These are phyloP conservation scores for Lactifluus pinguis DNA, from an alignment of 768 basidiomycete genomes.

Conservation along the genomic window DNA sequence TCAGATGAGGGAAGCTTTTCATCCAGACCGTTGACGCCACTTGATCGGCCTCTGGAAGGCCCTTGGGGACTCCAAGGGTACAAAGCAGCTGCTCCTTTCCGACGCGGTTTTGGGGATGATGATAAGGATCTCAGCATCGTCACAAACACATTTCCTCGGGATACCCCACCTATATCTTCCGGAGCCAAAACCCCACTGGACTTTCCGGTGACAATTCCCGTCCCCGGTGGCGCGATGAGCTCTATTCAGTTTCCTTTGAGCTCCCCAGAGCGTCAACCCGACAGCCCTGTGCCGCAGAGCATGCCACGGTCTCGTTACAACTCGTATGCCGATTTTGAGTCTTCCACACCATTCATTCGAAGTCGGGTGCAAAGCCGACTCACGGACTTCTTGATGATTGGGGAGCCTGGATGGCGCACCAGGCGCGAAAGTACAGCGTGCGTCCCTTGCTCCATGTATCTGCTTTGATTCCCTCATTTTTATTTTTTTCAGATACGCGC, in stretches of 20 bases:
- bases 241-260: conserved; percentile 75
- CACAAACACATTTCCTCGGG: conserved; percentile 33
- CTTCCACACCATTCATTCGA: conserved; percentile 68
- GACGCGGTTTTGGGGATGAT: conserved; percentile 65
- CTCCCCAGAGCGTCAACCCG: conserved; percentile 52
- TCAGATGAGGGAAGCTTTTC: conserved; percentile 46
- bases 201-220: conserved; percentile 46
- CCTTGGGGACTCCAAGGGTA: conserved; percentile 29
- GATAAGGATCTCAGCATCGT: conserved; percentile 50
- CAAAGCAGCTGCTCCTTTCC: conserved; percentile 64
- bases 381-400: conserved; percentile 38
- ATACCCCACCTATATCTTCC: conserved; percentile 35
- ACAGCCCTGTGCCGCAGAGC: conserved; percentile 47
- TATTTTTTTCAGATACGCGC: conserved; percentile 53
- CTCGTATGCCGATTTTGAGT: conserved; percentile 66
- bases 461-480: neutral
- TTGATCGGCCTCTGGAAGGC: conserved; percentile 38
- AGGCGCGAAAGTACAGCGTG: conserved; percentile 86
- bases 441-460: conserved; percentile 25
- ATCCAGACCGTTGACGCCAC: conserved; percentile 45
- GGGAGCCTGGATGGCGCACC: conserved; percentile 77
- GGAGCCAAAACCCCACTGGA: conserved; percentile 47
- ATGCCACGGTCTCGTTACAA: conserved; percentile 54
- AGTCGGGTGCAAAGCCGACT: conserved; percentile 78
- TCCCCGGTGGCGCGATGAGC: conserved; percentile 47